Evolutionary conservation across 306 rosid species (phyloP), one percentile per base, ranked within the genome.

Genomic region (Glycine tomentella): DNA sequence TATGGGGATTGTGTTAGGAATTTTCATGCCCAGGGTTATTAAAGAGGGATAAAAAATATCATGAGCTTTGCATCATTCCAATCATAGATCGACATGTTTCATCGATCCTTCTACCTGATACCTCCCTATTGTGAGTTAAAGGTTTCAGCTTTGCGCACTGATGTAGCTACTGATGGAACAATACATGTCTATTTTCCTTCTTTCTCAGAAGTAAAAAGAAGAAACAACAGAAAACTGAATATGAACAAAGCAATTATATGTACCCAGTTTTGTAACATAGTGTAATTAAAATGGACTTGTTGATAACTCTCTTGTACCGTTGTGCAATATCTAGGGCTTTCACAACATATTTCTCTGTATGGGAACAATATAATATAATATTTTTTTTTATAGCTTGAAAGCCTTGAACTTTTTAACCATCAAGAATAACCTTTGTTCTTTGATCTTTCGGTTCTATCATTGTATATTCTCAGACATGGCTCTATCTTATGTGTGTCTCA

Each of bases 281-380:
- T 68, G 80, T 49, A 59, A 57, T 53, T 77, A 46, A 79, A n/a
- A 33, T 57, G 84, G 38, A 67, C 55, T 38, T 68, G 5, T 45
- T 9, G 59, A 25, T 66, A 36, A 25, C 65, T 84, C 79, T 71
- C 87, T 81, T 61, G 85, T 80, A 87, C 90, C 90, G 16, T 70
- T 86, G 90, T 80, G 86, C 75, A 88, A 88, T 89, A 87, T 90
- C 93, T 86, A 82, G 87, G 88, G 81, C 42, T 73, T n/a, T n/a
- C n/a, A n/a, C n/a, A n/a, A n/a, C n/a, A n/a, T n/a, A n/a, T n/a
- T n/a, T n/a, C n/a, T n/a, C n/a, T n/a, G n/a, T n/a, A n/a, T n/a
- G n/a, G n/a, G n/a, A n/a, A n/a, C n/a, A n/a, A n/a, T n/a, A n/a
- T n/a, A n/a, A n/a, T n/a, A n/a, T n/a, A n/a, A n/a, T n/a, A n/a